phyloP scores from a whole-genome alignment of 345 rosid genomes.

The Eucalyptus guilfoylei region DNA sequence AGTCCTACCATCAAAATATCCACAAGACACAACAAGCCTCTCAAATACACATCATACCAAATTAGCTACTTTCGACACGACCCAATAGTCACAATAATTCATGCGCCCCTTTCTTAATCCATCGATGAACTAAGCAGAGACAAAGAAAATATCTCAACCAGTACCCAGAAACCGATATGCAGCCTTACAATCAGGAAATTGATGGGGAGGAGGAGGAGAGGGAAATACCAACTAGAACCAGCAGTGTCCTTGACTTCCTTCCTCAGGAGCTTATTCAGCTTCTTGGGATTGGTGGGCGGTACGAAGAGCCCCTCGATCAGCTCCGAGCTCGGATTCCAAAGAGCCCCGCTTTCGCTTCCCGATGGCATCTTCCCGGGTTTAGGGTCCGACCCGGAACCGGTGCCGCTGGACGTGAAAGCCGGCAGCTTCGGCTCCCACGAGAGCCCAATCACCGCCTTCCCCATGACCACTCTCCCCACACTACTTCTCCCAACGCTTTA shows the following conservation, averaged over 20 bases:
- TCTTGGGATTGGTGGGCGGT: conserved; percentile 58
- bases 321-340: conserved; percentile 51
- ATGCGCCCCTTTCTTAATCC: not conserved
- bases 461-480: not conserved
- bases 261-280: conserved; percentile 53
- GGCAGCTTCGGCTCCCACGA: conserved; percentile 74
- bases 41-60: not conserved
- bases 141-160: not conserved
- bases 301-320: conserved; percentile 80
- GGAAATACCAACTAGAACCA: conserved; percentile 51
- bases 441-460: conserved; percentile 64
- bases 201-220: not conserved
- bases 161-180: not conserved
- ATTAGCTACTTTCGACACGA: not conserved
- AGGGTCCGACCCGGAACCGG: not conserved
- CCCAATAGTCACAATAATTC: not conserved
- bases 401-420: not conserved
- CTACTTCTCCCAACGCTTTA: not conserved
- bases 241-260: conserved; percentile 65
- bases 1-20: not conserved
- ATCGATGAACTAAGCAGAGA: not conserved
- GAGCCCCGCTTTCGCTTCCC: conserved; percentile 13
- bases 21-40: not conserved
- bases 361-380: not conserved
- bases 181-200: not conserved